These are phyloP conservation scores for Copromyces sp. DNA, from an alignment of 495 filamentous ascomycete genomes.

Conservation along the genomic window DNA sequence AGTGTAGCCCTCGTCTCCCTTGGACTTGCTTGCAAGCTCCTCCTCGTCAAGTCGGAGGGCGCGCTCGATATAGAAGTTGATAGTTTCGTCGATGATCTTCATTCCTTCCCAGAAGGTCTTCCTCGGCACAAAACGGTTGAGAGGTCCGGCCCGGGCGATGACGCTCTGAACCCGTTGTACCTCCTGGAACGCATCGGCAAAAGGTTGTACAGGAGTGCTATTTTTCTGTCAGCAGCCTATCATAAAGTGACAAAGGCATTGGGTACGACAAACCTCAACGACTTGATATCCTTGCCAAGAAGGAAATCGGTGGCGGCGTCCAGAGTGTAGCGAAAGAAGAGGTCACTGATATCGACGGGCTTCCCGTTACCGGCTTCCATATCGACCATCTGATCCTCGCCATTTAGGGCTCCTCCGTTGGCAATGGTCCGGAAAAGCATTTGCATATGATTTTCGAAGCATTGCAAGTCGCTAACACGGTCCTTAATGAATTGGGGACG, in stretches of 20 bases:
- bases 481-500: slow-evolving; percentile 78
- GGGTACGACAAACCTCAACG: slow-evolving; percentile 37
- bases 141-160: slow-evolving; percentile 46
- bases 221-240: neutral
- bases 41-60: slow-evolving; percentile 50
- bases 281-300: slow-evolving; percentile 65
- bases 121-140: slow-evolving; percentile 46
- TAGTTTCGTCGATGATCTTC: slow-evolving; percentile 60
- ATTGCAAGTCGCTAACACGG: slow-evolving; percentile 67
- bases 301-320: slow-evolving; percentile 81
- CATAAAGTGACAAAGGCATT: neutral
- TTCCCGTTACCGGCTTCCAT: slow-evolving; percentile 35
- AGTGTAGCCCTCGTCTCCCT: slow-evolving; percentile 58
- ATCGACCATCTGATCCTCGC: slow-evolving; percentile 32
- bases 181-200: slow-evolving; percentile 66
- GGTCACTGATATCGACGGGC: slow-evolving; percentile 54
- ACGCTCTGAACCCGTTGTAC: slow-evolving; percentile 59
- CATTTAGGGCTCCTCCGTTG: slow-evolving; percentile 42
- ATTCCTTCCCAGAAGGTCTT: slow-evolving; percentile 50
- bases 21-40: slow-evolving; percentile 51
- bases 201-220: slow-evolving; percentile 36
- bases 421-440: slow-evolving; percentile 49
- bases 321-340: slow-evolving; percentile 74
- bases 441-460: slow-evolving; percentile 68
- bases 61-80: slow-evolving; percentile 61